A percentile compares a stretch with the other conserved stretches of the same genome.
Conservation (phyloP, 2,329 filamentous ascomycete genomes). For the Paraphoma sp. region DNA sequence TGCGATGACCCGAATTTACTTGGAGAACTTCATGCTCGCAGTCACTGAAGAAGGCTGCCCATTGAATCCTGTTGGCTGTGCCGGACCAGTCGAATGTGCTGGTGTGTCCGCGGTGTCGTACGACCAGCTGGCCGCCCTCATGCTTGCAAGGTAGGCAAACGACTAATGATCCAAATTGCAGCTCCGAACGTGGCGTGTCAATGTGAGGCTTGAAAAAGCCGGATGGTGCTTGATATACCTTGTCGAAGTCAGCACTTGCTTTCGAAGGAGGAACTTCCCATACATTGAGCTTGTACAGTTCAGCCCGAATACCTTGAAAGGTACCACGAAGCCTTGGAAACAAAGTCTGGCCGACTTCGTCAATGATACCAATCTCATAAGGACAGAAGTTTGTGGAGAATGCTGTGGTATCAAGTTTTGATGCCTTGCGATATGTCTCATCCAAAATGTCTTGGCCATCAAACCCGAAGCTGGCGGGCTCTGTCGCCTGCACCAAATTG, state of each 20-base stretch:
- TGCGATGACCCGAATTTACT: slow-evolving; percentile 59
- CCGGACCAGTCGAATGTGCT: slow-evolving; percentile 52
- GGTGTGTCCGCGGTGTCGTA: slow-evolving; percentile 50
- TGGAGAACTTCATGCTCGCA: slow-evolving; percentile 61
- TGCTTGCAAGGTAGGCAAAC: slow-evolving; percentile 55
- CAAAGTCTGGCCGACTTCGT: slow-evolving; percentile 57
- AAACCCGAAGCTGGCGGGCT: slow-evolving; percentile 59
- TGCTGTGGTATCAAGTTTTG: slow-evolving; percentile 54
- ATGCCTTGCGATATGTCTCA: slow-evolving; percentile 60
- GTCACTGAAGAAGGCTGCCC: slow-evolving; percentile 62
- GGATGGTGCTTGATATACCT: slow-evolving; percentile 61
- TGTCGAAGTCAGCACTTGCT: not conserved
- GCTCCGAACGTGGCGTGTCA: slow-evolving; percentile 58
- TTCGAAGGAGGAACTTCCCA: not conserved
- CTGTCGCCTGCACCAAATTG: not conserved
- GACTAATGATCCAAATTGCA: slow-evolving; percentile 62
- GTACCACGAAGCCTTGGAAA: slow-evolving; percentile 36
- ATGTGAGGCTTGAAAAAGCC: slow-evolving; percentile 61
- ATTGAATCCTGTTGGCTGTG: slow-evolving; percentile 36
- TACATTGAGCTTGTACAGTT: slow-evolving; percentile 66
- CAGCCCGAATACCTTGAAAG: slow-evolving; percentile 52
- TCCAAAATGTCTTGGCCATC: slow-evolving; percentile 58
- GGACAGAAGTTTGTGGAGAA: slow-evolving; percentile 62
- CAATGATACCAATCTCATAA: slow-evolving; percentile 60
- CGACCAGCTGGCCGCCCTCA: slow-evolving; percentile 53